Base-by-base conservation (phyloP, 768 basidiomycete genomes). In the Postia placenta region DNA sequence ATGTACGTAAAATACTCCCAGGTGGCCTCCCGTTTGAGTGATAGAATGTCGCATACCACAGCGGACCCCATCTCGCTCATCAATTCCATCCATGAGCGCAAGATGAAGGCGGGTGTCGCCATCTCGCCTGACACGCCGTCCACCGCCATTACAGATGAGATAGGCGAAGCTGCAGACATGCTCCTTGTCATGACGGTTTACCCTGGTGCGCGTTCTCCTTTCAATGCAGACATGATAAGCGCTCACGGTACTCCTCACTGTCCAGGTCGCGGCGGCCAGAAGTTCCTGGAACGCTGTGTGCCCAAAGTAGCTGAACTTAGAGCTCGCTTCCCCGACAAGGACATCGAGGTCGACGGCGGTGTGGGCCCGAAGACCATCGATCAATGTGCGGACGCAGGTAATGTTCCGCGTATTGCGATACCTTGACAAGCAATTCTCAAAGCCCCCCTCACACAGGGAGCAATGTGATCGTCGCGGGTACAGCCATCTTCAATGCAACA, bases 321-420 rank as follows among this genome's bases (percentile, higher is more conserved):
- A 14, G 73, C 75, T 28, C 81, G 93, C 23, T 98, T 96, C 72
- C 94, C 94, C 4, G 73, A 85, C 49, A 96, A 90, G 67, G 91
- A 98, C 62, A 97, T 99, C 51, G 92, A 99, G 67, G 96, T 99
- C 44, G 96, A 99, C 64, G 96, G 96, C 26, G 96, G 96, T 33
- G 87, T 99, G n/a, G 87, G 92, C 5, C 87, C 89, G 4, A 86
- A 85, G 56, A 98, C 92, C 2, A 78, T 96, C 49, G 87, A 77
- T 59, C 74, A 74, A 46, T 98, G 96, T 60, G 94, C 96, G 2
- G 70, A 89, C 49, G 96, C 95, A 33, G 94, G 93, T 87, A 58
- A 43, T 67, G 36, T 47, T 41, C 12, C 46, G 27, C 40, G 26
- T 22, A 17, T 5, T 33, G 23, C n/a, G 22, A 5, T 46, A n/a